Base-by-base conservation (phyloP, 225 moss, liverwort and hornwort genomes). In the Polytrichum commune region DNA sequence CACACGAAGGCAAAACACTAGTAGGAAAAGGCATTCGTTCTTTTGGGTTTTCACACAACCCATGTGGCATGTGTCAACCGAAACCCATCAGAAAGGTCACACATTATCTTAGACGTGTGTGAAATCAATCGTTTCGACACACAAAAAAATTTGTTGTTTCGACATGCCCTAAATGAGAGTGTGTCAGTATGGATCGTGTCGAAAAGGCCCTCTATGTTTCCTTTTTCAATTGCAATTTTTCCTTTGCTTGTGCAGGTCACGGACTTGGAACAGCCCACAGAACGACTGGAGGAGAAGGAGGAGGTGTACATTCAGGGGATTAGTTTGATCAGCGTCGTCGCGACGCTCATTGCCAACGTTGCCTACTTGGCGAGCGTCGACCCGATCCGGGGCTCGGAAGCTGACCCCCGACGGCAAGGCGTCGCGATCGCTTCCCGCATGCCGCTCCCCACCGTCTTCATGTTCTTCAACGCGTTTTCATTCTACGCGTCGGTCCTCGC, bases 231-330 rank as follows among this genome's bases (percentile, higher is more conserved):
- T 26, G 1, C 26, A 26, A 26, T 1, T 13, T 46, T 16, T 8
- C 46, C 46, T 46, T 8, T 28, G 2, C 18, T 64, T 73, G 4
- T 16, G 7, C 55, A 83, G 83, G 79, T 79, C 8, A 74, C 74
- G 2, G 68, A 83, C 2, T 68, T 89, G 8, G 73, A 71, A 20
- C 65, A 71, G 5, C 46, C 46, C 0, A 56, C 54, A 0, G 57
- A 75, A 9, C 62, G 76, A 13, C 62, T 81, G 13, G 65, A 53
- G 0, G 81, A 73, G 55, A 81, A 69, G n/a, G 79, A 81, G 5
- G 85, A 89, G 62, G 87, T 83, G 0, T 81, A 87, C 74, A 87
- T 83, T 10, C 87, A 81, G 8, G 80, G 83, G 19, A 80, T 87
- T 54, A 81, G 76, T 55, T 69, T 87, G 4, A 74, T 83, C 4